Evolutionary conservation across 176 grass and related monocot species (phyloP), one percentile per base, ranked within the genome.

Genomic region (Calamus simplicifolius): DNA sequence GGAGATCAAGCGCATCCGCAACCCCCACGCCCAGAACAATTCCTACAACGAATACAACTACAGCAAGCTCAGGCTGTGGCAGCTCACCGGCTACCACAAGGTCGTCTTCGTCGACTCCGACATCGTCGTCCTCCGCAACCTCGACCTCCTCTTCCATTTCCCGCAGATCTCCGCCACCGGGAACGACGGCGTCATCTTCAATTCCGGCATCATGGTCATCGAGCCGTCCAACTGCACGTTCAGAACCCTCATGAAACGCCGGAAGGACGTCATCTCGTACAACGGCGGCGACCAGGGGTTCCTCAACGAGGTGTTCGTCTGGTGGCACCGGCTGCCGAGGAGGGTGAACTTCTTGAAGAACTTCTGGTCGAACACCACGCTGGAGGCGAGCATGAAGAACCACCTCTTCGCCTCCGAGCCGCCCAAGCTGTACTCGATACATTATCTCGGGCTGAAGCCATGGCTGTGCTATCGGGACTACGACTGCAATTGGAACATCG

Each of bases 41-140:
- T 82, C 73, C 15, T 97, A 97, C 75, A 97, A 97, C 66, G 92
- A 97, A 78, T 84, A 97, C 83, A 97, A 97, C 81, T 97, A 88
- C 92, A 97, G 92, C 87, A 97, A 97, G 85, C 87, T 97, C 75
- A 83, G 92, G 53, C 78, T 97, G 25, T 97, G 92, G 92, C 92
- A 88, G 81, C 87, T 97, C 25, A 18, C 75, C 2, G 78, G 88
- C 19, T 97, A 97, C 75, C 69, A 82, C 54, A 80, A 83, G 61
- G 71, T 97, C 15, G 81, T 97, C 43, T 97, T 97, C 78, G 58
- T 97, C 48, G 92, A 97, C 82, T 79, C 92, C 58, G 92, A 97
- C 74, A 84, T 97, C 62, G 65, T 97, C 2, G 80, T 97, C 13
- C 84, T 97, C 25, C 92, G 92, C 51, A 78, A 27, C 75, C 87